Evolutionary conservation across 768 basidiomycete genomes (phyloP).

Genomic region (Boletus subparvulus): DNA sequence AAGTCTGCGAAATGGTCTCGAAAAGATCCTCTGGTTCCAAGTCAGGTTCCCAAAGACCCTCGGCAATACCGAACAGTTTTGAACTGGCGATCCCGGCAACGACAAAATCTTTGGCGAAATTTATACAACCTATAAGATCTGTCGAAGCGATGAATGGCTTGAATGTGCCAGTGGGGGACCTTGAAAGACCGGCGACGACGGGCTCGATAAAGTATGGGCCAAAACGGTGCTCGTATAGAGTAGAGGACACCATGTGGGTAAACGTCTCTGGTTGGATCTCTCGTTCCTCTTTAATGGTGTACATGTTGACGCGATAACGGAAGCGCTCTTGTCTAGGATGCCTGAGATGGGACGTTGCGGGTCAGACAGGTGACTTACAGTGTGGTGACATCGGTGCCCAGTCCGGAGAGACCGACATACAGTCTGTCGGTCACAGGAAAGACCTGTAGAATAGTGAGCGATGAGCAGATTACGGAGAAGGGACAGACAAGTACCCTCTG

Average conservation of each 20-base stretch:
- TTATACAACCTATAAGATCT: slow-evolving; percentile 91
- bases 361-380: slow-evolving; percentile 51
- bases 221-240: slow-evolving; percentile 93
- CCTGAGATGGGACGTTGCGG: not conserved
- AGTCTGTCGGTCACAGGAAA: slow-evolving; percentile 93
- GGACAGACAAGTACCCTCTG: slow-evolving; percentile 69
- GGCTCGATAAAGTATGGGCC: slow-evolving; percentile 97
- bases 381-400: slow-evolving; percentile 92
- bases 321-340: slow-evolving; percentile 76
- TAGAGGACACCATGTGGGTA: slow-evolving; percentile 91
- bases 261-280: slow-evolving; percentile 96
- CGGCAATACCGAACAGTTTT: slow-evolving; percentile 95
- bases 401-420: slow-evolving; percentile 87
- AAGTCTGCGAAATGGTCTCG: slow-evolving; percentile 95
- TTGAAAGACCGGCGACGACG: slow-evolving; percentile 88
- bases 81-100: slow-evolving; percentile 90
- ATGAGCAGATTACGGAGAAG: slow-evolving; percentile 10
- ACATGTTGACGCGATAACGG: slow-evolving; percentile 96
- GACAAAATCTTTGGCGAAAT: slow-evolving; percentile 95
- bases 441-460: slow-evolving; percentile 50
- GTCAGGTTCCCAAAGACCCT: slow-evolving; percentile 98
- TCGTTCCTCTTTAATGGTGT: slow-evolving; percentile 98
- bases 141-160: slow-evolving; percentile 95
- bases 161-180: slow-evolving; percentile 63
- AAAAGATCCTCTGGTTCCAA: slow-evolving; percentile 95